Conservation (phyloP, 768 basidiomycete genomes). For the Erythrobasidium yunnanense region DNA sequence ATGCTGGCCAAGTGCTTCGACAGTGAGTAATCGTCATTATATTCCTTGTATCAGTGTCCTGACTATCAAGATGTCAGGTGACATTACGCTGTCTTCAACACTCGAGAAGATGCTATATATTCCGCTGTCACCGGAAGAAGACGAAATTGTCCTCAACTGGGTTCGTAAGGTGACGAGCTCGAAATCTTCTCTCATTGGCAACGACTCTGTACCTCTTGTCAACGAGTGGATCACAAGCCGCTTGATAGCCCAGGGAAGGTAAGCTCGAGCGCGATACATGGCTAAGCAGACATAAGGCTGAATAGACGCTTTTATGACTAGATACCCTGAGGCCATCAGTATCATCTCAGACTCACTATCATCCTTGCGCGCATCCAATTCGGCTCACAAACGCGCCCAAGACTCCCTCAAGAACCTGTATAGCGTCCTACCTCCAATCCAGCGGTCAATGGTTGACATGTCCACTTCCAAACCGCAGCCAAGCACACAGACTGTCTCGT, state of each 20-base stretch:
- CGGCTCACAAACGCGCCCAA: not conserved
- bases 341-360: not conserved
- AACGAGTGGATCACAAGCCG: slow-evolving; percentile 12
- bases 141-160: slow-evolving; percentile 5
- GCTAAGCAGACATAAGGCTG: not conserved
- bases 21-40: too few relatives aligned
- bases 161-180: not conserved
- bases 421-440: slow-evolving; percentile 12
- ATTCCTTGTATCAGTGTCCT: slow-evolving; percentile 1
- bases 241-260: slow-evolving; percentile 18
- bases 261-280: not conserved
- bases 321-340: slow-evolving; percentile 18
- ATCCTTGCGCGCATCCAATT: not conserved
- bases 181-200: not conserved
- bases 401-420: slow-evolving; percentile 14
- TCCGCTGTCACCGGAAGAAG: slow-evolving; percentile 1
- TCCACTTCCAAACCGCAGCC: not conserved
- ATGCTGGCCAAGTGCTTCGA: too few relatives aligned
- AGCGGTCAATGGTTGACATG: slow-evolving; percentile 15
- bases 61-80: not conserved
- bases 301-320: not conserved
- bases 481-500: not conserved
- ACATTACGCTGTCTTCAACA: not conserved
- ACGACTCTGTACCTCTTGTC: not conserved
- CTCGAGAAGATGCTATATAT: slow-evolving; percentile 19